These are phyloP conservation scores for Candida golubevii DNA, from an alignment of 805 yeast species.

Conservation along the genomic window DNA sequence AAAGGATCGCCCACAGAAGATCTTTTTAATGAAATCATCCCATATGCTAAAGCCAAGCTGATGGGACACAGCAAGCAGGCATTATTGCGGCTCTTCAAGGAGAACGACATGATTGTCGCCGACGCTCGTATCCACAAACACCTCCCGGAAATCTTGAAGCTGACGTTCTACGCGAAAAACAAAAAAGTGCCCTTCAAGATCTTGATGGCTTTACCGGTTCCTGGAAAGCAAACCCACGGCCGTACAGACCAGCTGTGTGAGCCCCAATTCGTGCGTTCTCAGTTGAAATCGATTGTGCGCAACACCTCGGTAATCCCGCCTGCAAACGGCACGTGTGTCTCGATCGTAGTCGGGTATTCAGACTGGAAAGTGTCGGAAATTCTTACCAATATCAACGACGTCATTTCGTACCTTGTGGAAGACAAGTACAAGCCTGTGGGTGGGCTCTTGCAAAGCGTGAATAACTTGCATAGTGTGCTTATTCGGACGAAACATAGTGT, in stretches of 20 bases:
- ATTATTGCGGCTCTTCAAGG: constrained; percentile 47
- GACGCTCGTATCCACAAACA: constrained; percentile 65
- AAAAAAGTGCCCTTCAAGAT: constrained; percentile 66
- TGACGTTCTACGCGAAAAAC: constrained; percentile 57
- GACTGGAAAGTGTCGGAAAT: constrained; percentile 42
- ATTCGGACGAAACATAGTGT: constrained; percentile 65
- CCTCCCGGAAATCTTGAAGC: constrained; percentile 55
- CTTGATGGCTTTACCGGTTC: constrained; percentile 48
- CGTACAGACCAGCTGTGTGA: constrained; percentile 58
- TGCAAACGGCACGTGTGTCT: constrained; percentile 55
- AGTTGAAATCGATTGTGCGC: constrained; percentile 58
- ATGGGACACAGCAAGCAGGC: constrained; percentile 42
- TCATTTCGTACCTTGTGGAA: constrained; percentile 45
- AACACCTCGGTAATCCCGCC: constrained; percentile 60
- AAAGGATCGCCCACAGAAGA: constrained; percentile 57
- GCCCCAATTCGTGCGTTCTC: constrained; percentile 57
- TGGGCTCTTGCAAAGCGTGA: constrained; percentile 46
- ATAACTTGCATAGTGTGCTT: constrained; percentile 47
- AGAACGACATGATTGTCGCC: constrained; percentile 62
- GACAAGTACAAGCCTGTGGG: constrained; percentile 51
- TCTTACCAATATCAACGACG: constrained; percentile 49
- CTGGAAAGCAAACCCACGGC: constrained; percentile 37
- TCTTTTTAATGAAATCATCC: constrained; percentile 54
- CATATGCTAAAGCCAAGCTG: constrained; percentile 53
- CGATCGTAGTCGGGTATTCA: constrained; percentile 56